Evolutionary conservation across 2,329 filamentous ascomycete genomes (phyloP), one percentile per base, ranked within the genome.

Genomic region (Chaetomium sp.): DNA sequence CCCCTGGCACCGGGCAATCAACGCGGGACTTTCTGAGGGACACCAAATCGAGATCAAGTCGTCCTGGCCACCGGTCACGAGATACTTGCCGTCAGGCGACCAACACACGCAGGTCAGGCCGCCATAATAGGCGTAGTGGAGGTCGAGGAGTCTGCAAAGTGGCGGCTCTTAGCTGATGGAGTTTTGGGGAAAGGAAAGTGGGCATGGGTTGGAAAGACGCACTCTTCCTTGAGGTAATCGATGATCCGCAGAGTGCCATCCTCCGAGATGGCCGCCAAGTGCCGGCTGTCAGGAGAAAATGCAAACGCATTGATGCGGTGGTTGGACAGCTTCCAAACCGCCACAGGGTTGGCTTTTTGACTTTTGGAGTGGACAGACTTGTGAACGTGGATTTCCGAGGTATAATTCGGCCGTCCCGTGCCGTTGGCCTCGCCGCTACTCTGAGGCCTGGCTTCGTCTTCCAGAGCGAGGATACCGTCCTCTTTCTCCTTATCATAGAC

Each of bases 401-500:
- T 70, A 50, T 67, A 68, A 53, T 75, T 71, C 32, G 67, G 59
- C 32, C 67, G 65, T 49, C 73, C 71, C 36, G 66, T 65, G 42
- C 67, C 66, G 37, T 68, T 71, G 19, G 65, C 60, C 37, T 70
- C 69, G 3, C 71, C 69, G 58, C 70, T 69, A 34, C 69, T 63
- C 82, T 68, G 91, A 87, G 54, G 34, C n/a, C 19, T 89, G 67
- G 59, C 68, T 54, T 81, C 76, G 37, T 87, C 80, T 67, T 95
- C 90, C 0, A 87, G 79, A 3, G 82, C 78, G 65, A 96, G 94
- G 1, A 84, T 78, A 0, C 86, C 85, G 68, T 96, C 91, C 61
- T 96, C 91, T 69, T 94, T 96, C 67, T 96, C 91, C 72, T 97
- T 99, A 72, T 99, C 94, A 64, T 97, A 99, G 1, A 97, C 90